Percentiles rank a stretch among this genome's conserved stretches.
These are phyloP conservation scores for Knoxdaviesia proteae DNA, from an alignment of 2,329 filamentous ascomycete species.

Conservation along the genomic window DNA sequence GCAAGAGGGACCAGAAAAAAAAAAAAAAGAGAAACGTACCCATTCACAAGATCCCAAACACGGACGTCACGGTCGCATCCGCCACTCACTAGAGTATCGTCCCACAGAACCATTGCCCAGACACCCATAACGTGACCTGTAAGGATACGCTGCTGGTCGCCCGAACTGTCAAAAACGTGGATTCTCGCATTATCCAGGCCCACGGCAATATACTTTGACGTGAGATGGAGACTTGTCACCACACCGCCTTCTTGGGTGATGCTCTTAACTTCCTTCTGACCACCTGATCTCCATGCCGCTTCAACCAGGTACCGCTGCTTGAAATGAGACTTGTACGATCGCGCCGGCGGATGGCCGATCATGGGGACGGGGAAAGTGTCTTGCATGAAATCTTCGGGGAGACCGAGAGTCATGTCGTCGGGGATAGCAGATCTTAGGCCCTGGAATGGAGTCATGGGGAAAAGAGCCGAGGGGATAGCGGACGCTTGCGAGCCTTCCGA, in stretches of 20 bases:
- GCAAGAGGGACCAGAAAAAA: background rate
- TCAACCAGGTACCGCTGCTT: constrained; percentile 95
- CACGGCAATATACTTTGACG: constrained; percentile 89
- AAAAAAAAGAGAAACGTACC: constrained; percentile 30
- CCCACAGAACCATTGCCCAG: constrained; percentile 99
- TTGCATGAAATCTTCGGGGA: constrained; percentile 11
- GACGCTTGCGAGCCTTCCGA: background rate
- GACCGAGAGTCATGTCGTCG: background rate
- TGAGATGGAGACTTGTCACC: constrained; percentile 86
- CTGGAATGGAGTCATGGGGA: constrained; percentile 9
- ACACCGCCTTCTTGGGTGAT: constrained; percentile 95
- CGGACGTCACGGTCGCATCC: constrained; percentile 92
- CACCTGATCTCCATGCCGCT: constrained; percentile 86
- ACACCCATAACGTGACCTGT: constrained; percentile 98
- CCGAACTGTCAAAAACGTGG: constrained; percentile 88
- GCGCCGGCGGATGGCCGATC: constrained; percentile 14
- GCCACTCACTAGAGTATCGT: constrained; percentile 82
- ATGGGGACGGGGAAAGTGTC: constrained; percentile 23
- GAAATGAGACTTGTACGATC: constrained; percentile 90
- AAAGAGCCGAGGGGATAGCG: constrained; percentile 1
- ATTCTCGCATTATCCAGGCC: constrained; percentile 97
- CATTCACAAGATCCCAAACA: constrained; percentile 89
- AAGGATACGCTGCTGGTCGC: constrained; percentile 69
- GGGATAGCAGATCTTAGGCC: background rate
- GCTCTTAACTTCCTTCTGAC: constrained; percentile 61